A percentile compares a stretch with the other conserved stretches of the same genome.
Conservation (phyloP, 495 filamentous ascomycete genomes). For the Neurospora africana region DNA sequence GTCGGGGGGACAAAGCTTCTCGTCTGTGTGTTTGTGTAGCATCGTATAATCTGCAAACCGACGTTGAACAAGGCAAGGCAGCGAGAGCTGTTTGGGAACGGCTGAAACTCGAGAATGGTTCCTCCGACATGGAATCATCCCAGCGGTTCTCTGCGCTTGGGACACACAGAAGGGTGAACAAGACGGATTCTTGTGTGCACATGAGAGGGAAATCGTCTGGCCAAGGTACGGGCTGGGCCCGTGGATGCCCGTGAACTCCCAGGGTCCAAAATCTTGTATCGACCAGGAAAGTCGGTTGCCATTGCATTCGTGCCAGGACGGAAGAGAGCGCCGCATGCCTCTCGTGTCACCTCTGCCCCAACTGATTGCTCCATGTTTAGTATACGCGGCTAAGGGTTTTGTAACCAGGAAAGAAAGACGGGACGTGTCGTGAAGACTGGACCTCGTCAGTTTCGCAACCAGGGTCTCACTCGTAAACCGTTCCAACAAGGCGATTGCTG, state of each 20-base stretch:
- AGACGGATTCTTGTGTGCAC: background rate
- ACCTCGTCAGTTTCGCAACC: background rate
- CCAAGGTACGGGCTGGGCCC: background rate
- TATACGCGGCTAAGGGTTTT: background rate
- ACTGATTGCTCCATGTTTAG: background rate
- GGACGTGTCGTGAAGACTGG: background rate
- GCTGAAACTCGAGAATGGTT: background rate
- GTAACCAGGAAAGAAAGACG: background rate
- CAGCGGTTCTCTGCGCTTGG: background rate
- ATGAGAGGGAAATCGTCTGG: slow-evolving; percentile 3
- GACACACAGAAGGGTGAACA: background rate
- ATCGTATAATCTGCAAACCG: background rate
- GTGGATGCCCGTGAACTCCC: background rate
- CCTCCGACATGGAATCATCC: background rate
- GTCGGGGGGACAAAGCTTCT: background rate
- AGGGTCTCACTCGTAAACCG: background rate
- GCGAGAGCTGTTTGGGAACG: background rate
- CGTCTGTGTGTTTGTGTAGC: background rate
- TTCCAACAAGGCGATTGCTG: background rate
- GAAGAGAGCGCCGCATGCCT: slow-evolving; percentile 4
- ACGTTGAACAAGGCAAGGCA: background rate
- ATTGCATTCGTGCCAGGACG: slow-evolving; percentile 5
- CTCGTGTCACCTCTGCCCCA: background rate
- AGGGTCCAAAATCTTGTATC: slow-evolving; percentile 1
- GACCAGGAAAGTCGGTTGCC: background rate